Conservation (phyloP, 208 protist species). For the Acanthamoeba castellanii region DNA sequence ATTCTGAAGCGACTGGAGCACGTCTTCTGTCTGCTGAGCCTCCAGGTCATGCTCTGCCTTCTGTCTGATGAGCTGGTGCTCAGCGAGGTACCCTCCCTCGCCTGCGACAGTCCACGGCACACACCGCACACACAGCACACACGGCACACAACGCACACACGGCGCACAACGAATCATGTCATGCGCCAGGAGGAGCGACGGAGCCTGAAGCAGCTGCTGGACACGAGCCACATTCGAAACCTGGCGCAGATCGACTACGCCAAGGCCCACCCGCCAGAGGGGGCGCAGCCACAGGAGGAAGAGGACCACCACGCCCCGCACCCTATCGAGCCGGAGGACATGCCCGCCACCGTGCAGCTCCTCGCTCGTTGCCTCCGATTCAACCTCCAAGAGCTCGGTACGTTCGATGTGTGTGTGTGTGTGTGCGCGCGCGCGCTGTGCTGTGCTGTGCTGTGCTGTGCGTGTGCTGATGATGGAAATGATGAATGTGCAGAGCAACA, state of each 20-base stretch:
- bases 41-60: conserved; percentile 45
- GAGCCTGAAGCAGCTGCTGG: conserved; percentile 31
- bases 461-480: neutral
- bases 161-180: neutral
- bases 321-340: conserved; percentile 7
- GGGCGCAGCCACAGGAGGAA: neutral
- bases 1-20: neutral
- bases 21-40: conserved; percentile 26
- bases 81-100: neutral
- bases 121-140: neutral
- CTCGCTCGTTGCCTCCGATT: conserved; percentile 14
- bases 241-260: neutral
- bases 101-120: no score
- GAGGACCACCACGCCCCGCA: neutral
- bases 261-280: neutral
- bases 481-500: neutral
- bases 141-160: no score
- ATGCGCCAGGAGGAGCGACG: neutral
- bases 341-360: conserved; percentile 1
- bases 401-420: neutral
- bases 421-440: no score
- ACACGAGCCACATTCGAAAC: conserved; percentile 6
- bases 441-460: neutral
- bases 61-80: conserved; percentile 28
- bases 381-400: conserved; percentile 24